A percentile compares a stretch with the other conserved stretches of the same genome.
Conservation (phyloP, 768 basidiomycete genomes). For the Kwoniella sp. region DNA sequence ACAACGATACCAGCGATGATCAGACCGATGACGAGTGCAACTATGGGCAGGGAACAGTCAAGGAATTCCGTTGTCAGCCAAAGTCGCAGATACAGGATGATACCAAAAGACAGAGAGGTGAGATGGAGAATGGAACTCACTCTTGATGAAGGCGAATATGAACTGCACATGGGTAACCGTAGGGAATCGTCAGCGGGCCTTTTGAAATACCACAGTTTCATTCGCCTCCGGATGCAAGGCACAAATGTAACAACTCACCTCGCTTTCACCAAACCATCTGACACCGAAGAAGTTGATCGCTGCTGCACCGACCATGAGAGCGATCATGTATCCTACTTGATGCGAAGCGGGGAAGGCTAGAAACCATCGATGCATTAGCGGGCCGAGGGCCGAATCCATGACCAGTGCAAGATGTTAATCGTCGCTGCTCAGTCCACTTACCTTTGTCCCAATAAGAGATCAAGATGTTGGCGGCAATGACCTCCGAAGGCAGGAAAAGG, state of each 20-base stretch:
- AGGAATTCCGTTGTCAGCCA: too few relatives aligned
- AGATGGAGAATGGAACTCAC: too few relatives aligned
- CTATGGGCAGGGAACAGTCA: too few relatives aligned
- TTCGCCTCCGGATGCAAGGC: too few relatives aligned
- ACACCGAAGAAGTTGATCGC: conserved; percentile 46
- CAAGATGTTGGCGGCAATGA: conserved; percentile 34
- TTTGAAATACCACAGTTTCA: not conserved
- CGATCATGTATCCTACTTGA: conserved; percentile 35
- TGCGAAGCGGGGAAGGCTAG: conserved; percentile 24
- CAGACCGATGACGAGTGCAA: conserved; percentile 38
- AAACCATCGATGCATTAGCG: not conserved
- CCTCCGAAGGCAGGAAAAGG: conserved; percentile 50
- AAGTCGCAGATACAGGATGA: too few relatives aligned
- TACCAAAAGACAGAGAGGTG: too few relatives aligned
- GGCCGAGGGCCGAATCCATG: too few relatives aligned
- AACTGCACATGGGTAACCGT: conserved; percentile 15
- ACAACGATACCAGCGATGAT: conserved; percentile 41
- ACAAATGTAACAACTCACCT: too few relatives aligned
- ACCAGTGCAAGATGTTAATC: too few relatives aligned
- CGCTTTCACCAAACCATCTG: conserved; percentile 38
- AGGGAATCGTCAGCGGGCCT: not conserved
- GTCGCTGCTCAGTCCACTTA: conserved; percentile 11
- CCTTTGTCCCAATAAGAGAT: conserved; percentile 37
- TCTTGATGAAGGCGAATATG: conserved; percentile 40
- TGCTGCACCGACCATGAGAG: conserved; percentile 21